Percentiles rank a stretch among this genome's conserved stretches.
Conservation (phyloP, 208 protist genomes). For the Sergeia podlipaevii region DNA sequence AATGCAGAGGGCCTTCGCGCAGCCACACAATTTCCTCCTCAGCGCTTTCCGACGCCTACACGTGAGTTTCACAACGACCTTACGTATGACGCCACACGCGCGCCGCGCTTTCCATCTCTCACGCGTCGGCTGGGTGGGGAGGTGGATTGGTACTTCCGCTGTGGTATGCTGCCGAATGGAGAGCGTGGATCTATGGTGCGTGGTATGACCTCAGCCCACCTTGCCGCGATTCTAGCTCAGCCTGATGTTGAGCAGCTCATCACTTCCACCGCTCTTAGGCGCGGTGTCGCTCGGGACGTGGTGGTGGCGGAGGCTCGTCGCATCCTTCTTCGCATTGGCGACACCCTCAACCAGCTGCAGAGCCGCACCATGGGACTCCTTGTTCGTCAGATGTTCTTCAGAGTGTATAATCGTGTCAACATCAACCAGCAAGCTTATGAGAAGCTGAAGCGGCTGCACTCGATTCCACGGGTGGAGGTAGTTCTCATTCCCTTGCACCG, state of each 20-base stretch:
- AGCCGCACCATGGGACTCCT: slow-evolving; percentile 47
- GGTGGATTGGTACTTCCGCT: slow-evolving; percentile 38
- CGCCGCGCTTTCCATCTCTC: slow-evolving; percentile 29
- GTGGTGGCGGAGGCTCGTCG: slow-evolving; percentile 41
- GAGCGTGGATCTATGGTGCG: slow-evolving; percentile 22
- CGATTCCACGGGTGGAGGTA: slow-evolving; percentile 44
- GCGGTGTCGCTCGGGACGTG: slow-evolving; percentile 27
- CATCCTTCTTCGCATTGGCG: slow-evolving; percentile 76
- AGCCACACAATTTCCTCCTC: neutral
- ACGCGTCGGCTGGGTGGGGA: slow-evolving; percentile 18
- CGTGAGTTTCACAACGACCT: slow-evolving; percentile 62
- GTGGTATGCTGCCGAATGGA: slow-evolving; percentile 44
- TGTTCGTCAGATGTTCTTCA: slow-evolving; percentile 51
- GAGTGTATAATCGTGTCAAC: slow-evolving; percentile 63
- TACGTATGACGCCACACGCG: slow-evolving; percentile 31
- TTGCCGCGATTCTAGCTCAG: slow-evolving; percentile 47
- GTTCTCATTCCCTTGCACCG: slow-evolving; percentile 81
- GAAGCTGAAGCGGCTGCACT: slow-evolving; percentile 34
- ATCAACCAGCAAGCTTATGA: slow-evolving; percentile 61
- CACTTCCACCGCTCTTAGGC: slow-evolving; percentile 29
- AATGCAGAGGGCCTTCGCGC: neutral
- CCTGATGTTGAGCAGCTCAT: slow-evolving; percentile 50
- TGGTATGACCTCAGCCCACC: slow-evolving; percentile 46
- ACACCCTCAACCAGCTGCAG: slow-evolving; percentile 57
- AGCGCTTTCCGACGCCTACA: slow-evolving; percentile 34